Conservation (phyloP, 176 grass and related monocot species). For the Eragrostis curvula region DNA sequence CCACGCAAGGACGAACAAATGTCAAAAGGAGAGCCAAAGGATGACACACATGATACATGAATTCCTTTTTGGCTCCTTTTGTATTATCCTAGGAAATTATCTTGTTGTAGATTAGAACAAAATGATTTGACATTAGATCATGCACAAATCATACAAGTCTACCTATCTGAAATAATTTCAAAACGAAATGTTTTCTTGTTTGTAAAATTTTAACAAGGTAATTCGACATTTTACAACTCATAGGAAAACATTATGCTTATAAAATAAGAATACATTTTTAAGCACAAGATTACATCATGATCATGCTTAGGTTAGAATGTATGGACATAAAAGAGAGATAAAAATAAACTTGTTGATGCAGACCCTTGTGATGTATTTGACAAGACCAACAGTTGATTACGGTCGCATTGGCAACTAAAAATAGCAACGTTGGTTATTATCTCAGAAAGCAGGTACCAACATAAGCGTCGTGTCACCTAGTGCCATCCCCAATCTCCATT, state of each 20-base stretch:
- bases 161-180: background rate
- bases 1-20: constrained; percentile 16
- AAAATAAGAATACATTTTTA: background rate
- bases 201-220: background rate
- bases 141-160: background rate
- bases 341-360: constrained; percentile 15
- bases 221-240: background rate
- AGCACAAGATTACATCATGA: background rate
- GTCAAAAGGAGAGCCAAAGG: constrained; percentile 23
- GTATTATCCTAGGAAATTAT: constrained; percentile 24
- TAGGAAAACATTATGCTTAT: background rate
- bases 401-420: background rate
- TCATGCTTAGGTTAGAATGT: background rate
- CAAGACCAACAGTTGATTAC: background rate
- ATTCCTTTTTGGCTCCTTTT: background rate
- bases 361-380: background rate
- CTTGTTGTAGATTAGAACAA: background rate
- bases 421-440: constrained; percentile 23
- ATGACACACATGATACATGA: constrained; percentile 19
- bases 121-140: background rate
- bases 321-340: background rate
- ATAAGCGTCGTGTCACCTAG: constrained; percentile 28
- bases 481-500: constrained; percentile 32
- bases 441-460: background rate
- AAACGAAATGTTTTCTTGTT: background rate